Conservation (phyloP, 768 basidiomycete genomes). For the Leccinellum albellum region DNA sequence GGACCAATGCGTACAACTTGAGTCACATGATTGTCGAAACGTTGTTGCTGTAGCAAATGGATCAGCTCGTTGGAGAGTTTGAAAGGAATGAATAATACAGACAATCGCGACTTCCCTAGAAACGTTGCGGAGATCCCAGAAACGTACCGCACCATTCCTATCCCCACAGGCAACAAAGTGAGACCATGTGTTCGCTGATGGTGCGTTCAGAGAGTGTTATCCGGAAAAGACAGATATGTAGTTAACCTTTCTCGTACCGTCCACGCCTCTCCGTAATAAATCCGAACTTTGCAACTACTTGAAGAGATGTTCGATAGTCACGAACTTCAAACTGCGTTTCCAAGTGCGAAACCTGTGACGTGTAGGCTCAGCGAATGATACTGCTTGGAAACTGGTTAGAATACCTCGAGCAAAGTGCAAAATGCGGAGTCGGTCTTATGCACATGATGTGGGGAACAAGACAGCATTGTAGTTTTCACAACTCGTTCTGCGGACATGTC, state of each 20-base stretch:
- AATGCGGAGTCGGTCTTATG: conserved; percentile 37
- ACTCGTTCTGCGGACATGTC: conserved; percentile 47
- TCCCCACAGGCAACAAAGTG: conserved; percentile 43
- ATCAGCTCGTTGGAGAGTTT: neutral
- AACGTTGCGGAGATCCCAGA: conserved; percentile 48
- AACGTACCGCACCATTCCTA: conserved; percentile 37
- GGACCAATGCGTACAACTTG: conserved; percentile 36
- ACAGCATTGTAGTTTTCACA: conserved; percentile 37
- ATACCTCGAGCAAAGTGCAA: conserved; percentile 44
- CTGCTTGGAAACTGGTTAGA: neutral
- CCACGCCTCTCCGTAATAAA: conserved; percentile 38
- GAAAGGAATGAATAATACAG: neutral
- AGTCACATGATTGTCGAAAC: conserved; percentile 35
- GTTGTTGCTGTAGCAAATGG: conserved; percentile 28
- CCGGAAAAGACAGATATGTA: neutral
- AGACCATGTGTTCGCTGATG: conserved; percentile 28
- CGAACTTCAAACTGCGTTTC: conserved; percentile 53
- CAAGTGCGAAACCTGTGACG: conserved; percentile 41
- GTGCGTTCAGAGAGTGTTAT: conserved; percentile 11
- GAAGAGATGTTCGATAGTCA: conserved; percentile 38
- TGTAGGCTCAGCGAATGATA: neutral
- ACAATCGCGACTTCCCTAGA: conserved; percentile 24
- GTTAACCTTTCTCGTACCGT: conserved; percentile 44
- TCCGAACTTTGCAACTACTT: conserved; percentile 43
- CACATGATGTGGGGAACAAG: conserved; percentile 43